Evolutionary conservation across 2,329 filamentous ascomycete species (phyloP), one percentile per base, ranked within the genome.

Genomic region (Colletotrichum echinochloae): DNA sequence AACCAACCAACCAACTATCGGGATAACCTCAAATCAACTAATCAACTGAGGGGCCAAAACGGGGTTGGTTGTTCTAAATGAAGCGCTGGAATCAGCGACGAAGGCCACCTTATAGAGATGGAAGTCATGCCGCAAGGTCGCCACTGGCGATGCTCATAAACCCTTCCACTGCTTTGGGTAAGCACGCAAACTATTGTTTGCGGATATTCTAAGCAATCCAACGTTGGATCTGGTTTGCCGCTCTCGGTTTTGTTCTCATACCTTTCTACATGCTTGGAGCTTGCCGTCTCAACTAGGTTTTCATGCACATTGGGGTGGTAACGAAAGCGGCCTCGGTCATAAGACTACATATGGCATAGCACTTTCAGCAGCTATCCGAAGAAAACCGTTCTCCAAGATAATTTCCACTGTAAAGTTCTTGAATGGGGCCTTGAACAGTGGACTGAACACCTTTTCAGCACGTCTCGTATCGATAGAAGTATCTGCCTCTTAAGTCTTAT

Each of bases 271-370:
- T 89, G 83, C 81, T 89, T 3, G 87, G 86, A 0, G 86, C 86
- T 5, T 90, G 88, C 62, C 86, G 86, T 39, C 81, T 88, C 11
- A 90, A 90, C 66, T 83, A 88, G 0, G 88, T 88, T 0, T 91
- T 89, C 63, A 89, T 91, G 86, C 90, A 90, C 65, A 76, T 91
- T 2, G 88, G 88, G 0, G 84, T 90, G 11, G 88, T 89, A 1
- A 82, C 86, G 0, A 84, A 87, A 63, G 86, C 88, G 0, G 88
- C 89, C 0, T 84, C 86, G 4, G 86, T 87, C 0, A 74, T 91
- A 0, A 89, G 89, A 0, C 74, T 90, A 8, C 87, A 90, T 61
- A 78, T 79, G 76, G 63, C 76, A 65, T 71, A 79, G 74, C 70
- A 80, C 70, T 79, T 79, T 35, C 60, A 74, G 5, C 72, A 75